phyloP scores from a whole-genome alignment of 1,139 yeast genomes.

The Pichia cactophila region DNA sequence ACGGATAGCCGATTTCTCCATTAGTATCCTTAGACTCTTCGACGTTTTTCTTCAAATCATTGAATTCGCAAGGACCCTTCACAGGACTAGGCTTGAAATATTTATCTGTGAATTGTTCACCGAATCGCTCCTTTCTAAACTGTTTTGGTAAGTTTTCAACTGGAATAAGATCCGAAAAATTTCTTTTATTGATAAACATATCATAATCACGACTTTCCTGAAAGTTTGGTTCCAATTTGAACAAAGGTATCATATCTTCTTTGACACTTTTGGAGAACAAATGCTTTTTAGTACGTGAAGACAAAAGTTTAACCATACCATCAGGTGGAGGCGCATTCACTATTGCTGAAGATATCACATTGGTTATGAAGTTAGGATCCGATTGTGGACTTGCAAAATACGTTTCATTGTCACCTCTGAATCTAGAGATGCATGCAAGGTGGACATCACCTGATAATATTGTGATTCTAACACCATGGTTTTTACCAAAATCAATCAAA shows the following conservation, averaged over 20 bases:
- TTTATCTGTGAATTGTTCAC: conserved; percentile 1
- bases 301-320: conserved; percentile 62
- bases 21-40: conserved; percentile 6
- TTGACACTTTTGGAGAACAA: conserved; percentile 40
- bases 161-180: conserved; percentile 56
- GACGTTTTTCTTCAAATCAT: background rate
- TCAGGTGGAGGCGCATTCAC: conserved; percentile 90
- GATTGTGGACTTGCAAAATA: conserved; percentile 45
- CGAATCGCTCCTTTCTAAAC: conserved; percentile 8
- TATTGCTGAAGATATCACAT: conserved; percentile 82
- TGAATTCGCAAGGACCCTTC: background rate
- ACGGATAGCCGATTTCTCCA: conserved; percentile 39
- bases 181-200: conserved; percentile 69
- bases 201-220: conserved; percentile 37
- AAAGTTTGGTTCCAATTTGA: conserved; percentile 42
- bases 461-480: conserved; percentile 63
- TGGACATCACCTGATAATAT: conserved; percentile 92
- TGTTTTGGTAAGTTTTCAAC: conserved; percentile 28
- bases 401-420: conserved; percentile 46
- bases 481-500: conserved; percentile 38
- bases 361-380: conserved; percentile 74
- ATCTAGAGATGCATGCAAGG: conserved; percentile 73
- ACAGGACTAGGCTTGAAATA: conserved; percentile 13
- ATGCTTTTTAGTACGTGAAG: conserved; percentile 62
- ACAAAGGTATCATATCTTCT: conserved; percentile 75